Evolutionary conservation across 352 stramenopile species (phyloP).

Genomic region (Globisporangium echinulatum): DNA sequence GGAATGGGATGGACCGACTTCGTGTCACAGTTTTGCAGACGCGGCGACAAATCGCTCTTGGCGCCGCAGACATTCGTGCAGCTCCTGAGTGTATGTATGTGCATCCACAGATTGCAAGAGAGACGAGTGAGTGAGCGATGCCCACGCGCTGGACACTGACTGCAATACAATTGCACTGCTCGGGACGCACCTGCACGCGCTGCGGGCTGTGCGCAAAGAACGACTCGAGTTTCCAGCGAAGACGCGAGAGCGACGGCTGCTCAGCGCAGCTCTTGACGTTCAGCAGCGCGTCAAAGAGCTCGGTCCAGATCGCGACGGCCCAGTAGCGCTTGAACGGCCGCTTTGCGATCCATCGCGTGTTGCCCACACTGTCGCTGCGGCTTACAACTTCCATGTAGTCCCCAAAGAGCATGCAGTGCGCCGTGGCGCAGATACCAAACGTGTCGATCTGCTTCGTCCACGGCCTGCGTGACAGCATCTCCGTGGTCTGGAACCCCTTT

Average conservation of each 20-base stretch:
- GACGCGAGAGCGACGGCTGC: slow-evolving; percentile 46
- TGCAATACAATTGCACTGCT: neutral
- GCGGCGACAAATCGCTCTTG: slow-evolving; percentile 50
- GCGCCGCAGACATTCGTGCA: slow-evolving; percentile 36
- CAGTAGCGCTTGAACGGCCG: slow-evolving; percentile 78
- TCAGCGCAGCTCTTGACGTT: slow-evolving; percentile 63
- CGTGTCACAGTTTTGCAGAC: neutral
- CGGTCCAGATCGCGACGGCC: slow-evolving; percentile 64
- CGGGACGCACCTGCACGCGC: slow-evolving; percentile 32
- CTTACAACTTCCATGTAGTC: slow-evolving; percentile 75
- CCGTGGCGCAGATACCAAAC: slow-evolving; percentile 70
- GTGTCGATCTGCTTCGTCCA: slow-evolving; percentile 85
- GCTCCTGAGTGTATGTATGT: slow-evolving; percentile 27
- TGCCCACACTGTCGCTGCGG: slow-evolving; percentile 18
- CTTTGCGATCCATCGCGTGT: slow-evolving; percentile 33
- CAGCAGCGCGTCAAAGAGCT: slow-evolving; percentile 62
- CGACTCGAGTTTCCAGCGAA: slow-evolving; percentile 42
- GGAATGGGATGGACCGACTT: too few species aligned
- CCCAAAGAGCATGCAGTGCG: slow-evolving; percentile 81
- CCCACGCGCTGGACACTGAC: neutral
- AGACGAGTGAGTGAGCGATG: neutral
- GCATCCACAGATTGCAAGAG: neutral
- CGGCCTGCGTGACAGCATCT: slow-evolving; percentile 69
- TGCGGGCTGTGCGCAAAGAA: slow-evolving; percentile 40
- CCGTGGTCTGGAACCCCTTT: slow-evolving; percentile 79